Conservation (phyloP, 225 moss, liverwort and hornwort species). For the Polytrichum commune region DNA sequence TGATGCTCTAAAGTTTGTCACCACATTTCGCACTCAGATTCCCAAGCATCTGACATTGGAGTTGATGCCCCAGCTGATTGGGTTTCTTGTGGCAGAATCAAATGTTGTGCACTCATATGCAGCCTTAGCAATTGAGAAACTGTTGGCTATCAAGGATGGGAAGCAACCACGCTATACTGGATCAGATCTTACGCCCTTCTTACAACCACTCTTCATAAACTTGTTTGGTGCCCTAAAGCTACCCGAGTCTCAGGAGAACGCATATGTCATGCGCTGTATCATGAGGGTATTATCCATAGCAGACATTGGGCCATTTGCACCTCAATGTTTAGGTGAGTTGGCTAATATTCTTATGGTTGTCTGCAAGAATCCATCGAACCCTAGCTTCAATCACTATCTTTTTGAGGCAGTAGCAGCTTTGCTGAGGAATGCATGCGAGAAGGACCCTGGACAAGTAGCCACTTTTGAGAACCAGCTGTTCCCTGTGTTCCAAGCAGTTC, state of each 20-base stretch:
- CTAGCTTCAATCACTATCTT: slow-evolving; percentile 97
- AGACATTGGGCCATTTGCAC: slow-evolving; percentile 67
- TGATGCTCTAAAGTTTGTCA: slow-evolving; percentile 91
- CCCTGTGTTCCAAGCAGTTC: slow-evolving; percentile 73
- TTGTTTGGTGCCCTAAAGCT: slow-evolving; percentile 91
- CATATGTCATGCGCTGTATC: slow-evolving; percentile 97
- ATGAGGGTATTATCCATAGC: slow-evolving; percentile 93
- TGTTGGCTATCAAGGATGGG: slow-evolving; percentile 82
- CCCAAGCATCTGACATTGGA: slow-evolving; percentile 73
- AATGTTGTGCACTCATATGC: slow-evolving; percentile 99
- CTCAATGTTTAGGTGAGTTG: slow-evolving; percentile 76
- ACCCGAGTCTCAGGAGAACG: slow-evolving; percentile 93
- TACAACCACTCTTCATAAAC: slow-evolving; percentile 77
- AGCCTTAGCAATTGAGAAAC: slow-evolving; percentile 84
- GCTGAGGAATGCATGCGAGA: slow-evolving; percentile 72
- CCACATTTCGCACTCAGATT: slow-evolving; percentile 83
- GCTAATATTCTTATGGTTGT: slow-evolving; percentile 75
- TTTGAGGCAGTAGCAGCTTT: slow-evolving; percentile 99
- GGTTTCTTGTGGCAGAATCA: slow-evolving; percentile 83
- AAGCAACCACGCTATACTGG: slow-evolving; percentile 63
- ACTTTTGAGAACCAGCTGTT: slow-evolving; percentile 75
- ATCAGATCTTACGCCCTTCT: slow-evolving; percentile 56
- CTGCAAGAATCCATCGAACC: slow-evolving; percentile 94
- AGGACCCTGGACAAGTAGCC: slow-evolving; percentile 63
- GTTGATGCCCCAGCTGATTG: slow-evolving; percentile 68